These are phyloP conservation scores for Wolfiporia cocos DNA, from an alignment of 1,284 basidiomycete species.

Conservation along the genomic window DNA sequence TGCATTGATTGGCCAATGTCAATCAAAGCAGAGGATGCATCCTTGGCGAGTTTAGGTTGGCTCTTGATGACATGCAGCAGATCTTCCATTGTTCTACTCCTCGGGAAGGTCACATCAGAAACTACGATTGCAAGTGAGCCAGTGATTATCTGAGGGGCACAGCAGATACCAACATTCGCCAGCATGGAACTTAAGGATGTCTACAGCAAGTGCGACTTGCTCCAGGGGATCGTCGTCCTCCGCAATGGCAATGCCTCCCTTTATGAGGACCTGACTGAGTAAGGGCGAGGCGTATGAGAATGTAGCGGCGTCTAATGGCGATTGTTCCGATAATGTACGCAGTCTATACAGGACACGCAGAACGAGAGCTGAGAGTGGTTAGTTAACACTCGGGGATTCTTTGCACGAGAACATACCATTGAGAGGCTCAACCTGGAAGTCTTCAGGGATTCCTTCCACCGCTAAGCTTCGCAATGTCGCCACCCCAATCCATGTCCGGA, in stretches of 20 bases:
- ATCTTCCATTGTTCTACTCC: constrained; percentile 62
- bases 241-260: constrained; percentile 58
- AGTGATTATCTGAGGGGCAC: not conserved
- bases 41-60: constrained; percentile 83
- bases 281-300: constrained; percentile 83
- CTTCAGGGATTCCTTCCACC: constrained; percentile 64
- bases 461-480: constrained; percentile 74
- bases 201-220: constrained; percentile 81
- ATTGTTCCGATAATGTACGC: constrained; percentile 77
- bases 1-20: constrained; percentile 84
- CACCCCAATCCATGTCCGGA: constrained; percentile 70
- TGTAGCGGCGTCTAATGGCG: constrained; percentile 80
- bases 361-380: constrained; percentile 51
- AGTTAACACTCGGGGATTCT: constrained; percentile 1
- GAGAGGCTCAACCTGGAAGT: constrained; percentile 67
- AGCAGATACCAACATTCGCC: constrained; percentile 63
- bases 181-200: constrained; percentile 84
- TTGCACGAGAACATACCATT: constrained; percentile 37
- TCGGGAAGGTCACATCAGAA: constrained; percentile 64
- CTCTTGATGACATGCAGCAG: constrained; percentile 73
- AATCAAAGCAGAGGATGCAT: constrained; percentile 79
- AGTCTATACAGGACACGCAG: constrained; percentile 87
- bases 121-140: constrained; percentile 36
- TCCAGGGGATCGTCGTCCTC: constrained; percentile 80
- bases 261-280: constrained; percentile 62